A percentile compares a stretch with the other conserved stretches of the same genome.
These are phyloP conservation scores for Rhodotorula kratochvilovae DNA, from an alignment of 768 basidiomycete genomes.

Conservation along the genomic window DNA sequence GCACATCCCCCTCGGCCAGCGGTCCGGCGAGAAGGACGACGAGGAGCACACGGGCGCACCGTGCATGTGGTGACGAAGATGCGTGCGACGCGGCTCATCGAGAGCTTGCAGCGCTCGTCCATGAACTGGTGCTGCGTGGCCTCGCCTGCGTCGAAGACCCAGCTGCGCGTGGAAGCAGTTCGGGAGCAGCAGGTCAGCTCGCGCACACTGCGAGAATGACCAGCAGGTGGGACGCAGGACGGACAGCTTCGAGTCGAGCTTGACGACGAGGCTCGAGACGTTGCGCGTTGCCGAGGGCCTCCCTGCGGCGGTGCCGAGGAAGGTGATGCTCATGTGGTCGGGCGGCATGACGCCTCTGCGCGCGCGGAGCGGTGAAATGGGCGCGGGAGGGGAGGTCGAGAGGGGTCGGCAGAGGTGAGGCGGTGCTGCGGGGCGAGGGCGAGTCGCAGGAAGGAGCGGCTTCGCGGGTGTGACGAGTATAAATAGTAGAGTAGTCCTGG, in stretches of 20 bases:
- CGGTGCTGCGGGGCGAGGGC: background rate
- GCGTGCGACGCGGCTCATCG: slow-evolving; percentile 64
- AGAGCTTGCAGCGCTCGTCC: slow-evolving; percentile 45
- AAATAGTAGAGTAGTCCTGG: no score
- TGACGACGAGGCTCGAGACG: slow-evolving; percentile 36
- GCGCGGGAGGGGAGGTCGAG: background rate
- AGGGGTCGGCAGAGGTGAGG: background rate
- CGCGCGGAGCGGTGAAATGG: background rate
- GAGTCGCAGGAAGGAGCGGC: background rate
- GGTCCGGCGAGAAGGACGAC: background rate
- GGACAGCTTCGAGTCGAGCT: slow-evolving; percentile 36
- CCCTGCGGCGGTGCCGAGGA: slow-evolving; percentile 42
- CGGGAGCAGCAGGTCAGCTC: no score
- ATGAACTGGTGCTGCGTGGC: slow-evolving; percentile 41
- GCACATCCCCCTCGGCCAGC: no score
- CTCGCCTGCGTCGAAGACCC: slow-evolving; percentile 42
- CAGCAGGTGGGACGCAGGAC: background rate
- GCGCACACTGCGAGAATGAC: no score
- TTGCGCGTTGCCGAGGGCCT: slow-evolving; percentile 36
- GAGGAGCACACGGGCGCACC: slow-evolving; percentile 56
- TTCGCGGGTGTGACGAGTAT: no score
- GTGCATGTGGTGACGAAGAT: slow-evolving; percentile 86
- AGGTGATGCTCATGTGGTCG: slow-evolving; percentile 33
- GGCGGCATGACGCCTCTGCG: slow-evolving; percentile 3
- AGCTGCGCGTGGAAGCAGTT: background rate